Base-by-base conservation (phyloP, 208 protist species). In the Trypanosoma mega region DNA sequence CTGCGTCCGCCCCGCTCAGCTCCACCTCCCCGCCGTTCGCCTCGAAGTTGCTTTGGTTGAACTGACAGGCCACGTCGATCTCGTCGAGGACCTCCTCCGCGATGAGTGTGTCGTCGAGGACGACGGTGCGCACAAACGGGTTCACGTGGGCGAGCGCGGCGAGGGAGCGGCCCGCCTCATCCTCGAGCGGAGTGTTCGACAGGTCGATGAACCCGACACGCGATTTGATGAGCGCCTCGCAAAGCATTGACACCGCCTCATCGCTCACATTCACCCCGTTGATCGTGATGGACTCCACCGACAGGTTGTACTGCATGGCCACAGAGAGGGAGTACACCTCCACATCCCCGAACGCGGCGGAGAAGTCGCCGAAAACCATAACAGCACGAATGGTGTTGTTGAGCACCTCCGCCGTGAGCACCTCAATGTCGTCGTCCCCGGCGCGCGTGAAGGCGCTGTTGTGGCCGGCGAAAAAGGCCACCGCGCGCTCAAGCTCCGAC, bases 21-120 rank as follows among this genome's bases (percentile, higher is more conserved):
- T 94, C 87, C 3, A 87, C 53, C 14, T 21, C n/a, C 29, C 71
- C 63, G 23, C 46, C 58, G 26, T 85, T 92, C 20, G 60, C 78
- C 53, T 96, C 89, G 62, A 80, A 92, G 55, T 88, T 90, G 66
- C 83, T 96, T 57, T 96, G 84, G 56, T 96, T 96, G 39, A 89
- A 92, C 66, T 93, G 85, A 44, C 89, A 96, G 20, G 84, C 85
- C 27, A 93, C 76, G 60, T 96, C 89, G 56, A 96, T 96, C 62
- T 96, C 89, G 52, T 96, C 89, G 14, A 91, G 63, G 18, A 96
- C 74, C 41, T 90, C 82, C 30, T 90, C 89, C 0, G 85, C 71
- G 57, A 96, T 91, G 21, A 96, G 74, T 2, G 89, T 96, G 48
- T 90, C 89, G 44, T 87, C 83, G 20, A 96, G 75, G 16, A 96